Evolutionary conservation across 225 moss, liverwort and hornwort genomes (phyloP).

Genomic region (Ulota crispa): DNA sequence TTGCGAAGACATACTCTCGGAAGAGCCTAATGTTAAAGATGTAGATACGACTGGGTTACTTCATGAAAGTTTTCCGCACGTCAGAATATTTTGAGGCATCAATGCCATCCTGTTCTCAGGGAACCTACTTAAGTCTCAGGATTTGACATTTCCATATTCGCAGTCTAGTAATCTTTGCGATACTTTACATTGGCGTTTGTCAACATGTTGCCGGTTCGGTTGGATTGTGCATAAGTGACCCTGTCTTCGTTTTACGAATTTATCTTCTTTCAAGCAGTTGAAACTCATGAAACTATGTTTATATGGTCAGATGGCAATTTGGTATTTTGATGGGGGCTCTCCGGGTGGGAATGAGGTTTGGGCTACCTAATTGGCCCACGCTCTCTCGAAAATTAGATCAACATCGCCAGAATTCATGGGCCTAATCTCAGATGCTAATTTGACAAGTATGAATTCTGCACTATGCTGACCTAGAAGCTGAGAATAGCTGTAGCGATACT

Average conservation of each 20-base stretch:
- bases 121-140: not conserved
- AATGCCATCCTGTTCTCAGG: not conserved
- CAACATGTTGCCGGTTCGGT: not conserved
- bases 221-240: not conserved
- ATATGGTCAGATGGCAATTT: not conserved
- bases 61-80: not conserved
- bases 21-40: not conserved
- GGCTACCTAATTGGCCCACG: not conserved
- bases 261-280: not conserved
- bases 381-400: not conserved
- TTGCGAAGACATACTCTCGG: not conserved
- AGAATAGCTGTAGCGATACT: not conserved
- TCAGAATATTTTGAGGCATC: not conserved
- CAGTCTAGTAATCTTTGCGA: not conserved
- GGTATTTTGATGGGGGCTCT: not conserved
- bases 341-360: not conserved
- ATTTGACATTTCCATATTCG: not conserved
- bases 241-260: not conserved
- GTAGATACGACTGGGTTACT: slow-evolving; percentile 1
- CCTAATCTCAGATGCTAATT: not conserved
- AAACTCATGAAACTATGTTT: not conserved
- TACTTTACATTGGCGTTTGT: not conserved
- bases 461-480: not conserved
- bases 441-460: not conserved
- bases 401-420: not conserved